phyloP scores from a whole-genome alignment of 2,329 filamentous ascomycete species.

The Penicillium crustosum region DNA sequence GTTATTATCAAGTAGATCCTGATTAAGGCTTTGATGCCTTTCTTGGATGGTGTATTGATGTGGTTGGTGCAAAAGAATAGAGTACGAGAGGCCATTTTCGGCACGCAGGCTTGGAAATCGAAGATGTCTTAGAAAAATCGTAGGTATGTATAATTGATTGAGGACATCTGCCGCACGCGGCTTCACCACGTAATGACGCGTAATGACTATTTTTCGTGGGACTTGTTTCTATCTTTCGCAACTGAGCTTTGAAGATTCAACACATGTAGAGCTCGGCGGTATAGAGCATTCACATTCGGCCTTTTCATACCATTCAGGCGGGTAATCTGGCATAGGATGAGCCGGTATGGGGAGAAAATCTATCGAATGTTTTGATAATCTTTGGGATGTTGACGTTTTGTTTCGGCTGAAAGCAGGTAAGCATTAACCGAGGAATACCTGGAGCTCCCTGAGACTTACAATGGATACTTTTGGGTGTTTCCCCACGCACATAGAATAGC shows the following conservation, averaged over 20 bases:
- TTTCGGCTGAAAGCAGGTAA: neutral
- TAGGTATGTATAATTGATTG: too few relatives aligned
- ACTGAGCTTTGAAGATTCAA: neutral
- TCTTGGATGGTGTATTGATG: too few relatives aligned
- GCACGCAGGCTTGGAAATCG: too few relatives aligned
- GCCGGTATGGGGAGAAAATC: neutral
- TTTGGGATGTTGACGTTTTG: neutral
- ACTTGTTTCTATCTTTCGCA: neutral
- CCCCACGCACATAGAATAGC: conserved; percentile 3
- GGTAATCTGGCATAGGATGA: neutral
- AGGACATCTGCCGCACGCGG: too few relatives aligned
- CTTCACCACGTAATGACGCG: too few relatives aligned
- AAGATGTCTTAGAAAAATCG: too few relatives aligned
- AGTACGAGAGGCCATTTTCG: too few relatives aligned
- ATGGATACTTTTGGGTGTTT: conserved; percentile 11
- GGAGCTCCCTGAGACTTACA: neutral
- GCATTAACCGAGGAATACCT: neutral
- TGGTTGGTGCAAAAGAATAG: too few relatives aligned
- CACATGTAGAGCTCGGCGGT: neutral
- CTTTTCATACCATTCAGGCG: neutral
- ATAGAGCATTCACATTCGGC: neutral
- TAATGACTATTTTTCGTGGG: too few relatives aligned
- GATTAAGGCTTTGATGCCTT: too few relatives aligned
- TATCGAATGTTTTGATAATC: neutral
- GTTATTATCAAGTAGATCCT: too few relatives aligned